Evolutionary conservation across 1,284 basidiomycete species (phyloP), one percentile per base, ranked within the genome.

Genomic region (Laetiporus sulphureus): DNA sequence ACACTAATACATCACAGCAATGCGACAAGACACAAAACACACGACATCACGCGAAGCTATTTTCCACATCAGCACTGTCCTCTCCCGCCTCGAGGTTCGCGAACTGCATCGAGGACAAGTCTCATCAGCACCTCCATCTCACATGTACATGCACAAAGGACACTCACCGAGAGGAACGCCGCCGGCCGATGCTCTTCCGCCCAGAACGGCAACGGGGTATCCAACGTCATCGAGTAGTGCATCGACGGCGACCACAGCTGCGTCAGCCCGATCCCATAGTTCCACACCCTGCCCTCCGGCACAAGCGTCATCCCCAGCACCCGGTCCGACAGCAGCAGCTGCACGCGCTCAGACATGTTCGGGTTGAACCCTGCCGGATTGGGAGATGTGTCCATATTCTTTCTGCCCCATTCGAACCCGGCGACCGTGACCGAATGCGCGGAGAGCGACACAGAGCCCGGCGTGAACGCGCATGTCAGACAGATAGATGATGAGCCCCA

Each of bases 321-420:
- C 48, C 92, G 86, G 63, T 99, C 96, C 18, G 91, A 96, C 16
- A 99, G 72, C 47, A 99, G 71, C 31, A 99, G 72, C 64, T 99
- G 96, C 20, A 96, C 93, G 24, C 91, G 82, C 62, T 96, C 94
- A 2, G 93, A 94, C 95, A 98, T 98, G 52, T 89, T 91, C 20
- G 93, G 87, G 62, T 95, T 97, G 73, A 95, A 99, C 32, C 93
- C 92, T 65, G 80, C 71, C 54, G 91, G 86, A 53, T 91, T 91
- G 36, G 83, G 75, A n/a, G 87, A 86, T 33, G 76, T 86, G 58
- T 92, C 91, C 50, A 73, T 65, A 56, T 93, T 93, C 71, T 98
- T 98, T 51, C 96, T 74, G 32, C 95, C 95, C 95, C 95, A 99
- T 61, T 99, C 96, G 62, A 99, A 99, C 13, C 96, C 96, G 40